phyloP scores from a whole-genome alignment of 495 filamentous ascomycete genomes.

The Daldinia concentrica region DNA sequence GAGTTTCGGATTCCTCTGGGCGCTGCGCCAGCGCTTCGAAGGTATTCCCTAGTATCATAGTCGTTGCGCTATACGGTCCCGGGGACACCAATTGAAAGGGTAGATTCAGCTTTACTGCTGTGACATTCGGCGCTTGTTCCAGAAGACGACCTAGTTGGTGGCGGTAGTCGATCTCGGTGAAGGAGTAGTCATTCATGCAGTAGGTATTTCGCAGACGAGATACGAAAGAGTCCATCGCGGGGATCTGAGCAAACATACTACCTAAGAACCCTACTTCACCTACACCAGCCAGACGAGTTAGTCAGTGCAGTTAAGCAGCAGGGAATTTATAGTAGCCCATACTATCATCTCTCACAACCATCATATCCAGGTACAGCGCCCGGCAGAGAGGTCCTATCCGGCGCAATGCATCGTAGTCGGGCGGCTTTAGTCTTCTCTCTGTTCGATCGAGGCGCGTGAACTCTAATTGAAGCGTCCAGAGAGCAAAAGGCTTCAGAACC shows the following conservation, averaged over 20 bases:
- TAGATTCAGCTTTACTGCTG: slow-evolving; percentile 33
- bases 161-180: slow-evolving; percentile 42
- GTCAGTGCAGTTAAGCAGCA: not conserved
- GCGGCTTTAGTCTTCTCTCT: slow-evolving; percentile 11
- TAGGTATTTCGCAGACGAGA: slow-evolving; percentile 23
- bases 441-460: slow-evolving; percentile 40
- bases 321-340: not conserved
- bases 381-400: slow-evolving; percentile 33
- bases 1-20: slow-evolving; percentile 27
- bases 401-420: slow-evolving; percentile 29
- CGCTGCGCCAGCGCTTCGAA: slow-evolving; percentile 38
- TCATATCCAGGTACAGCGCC: slow-evolving; percentile 43
- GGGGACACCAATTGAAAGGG: slow-evolving; percentile 37
- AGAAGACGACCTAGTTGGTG: slow-evolving; percentile 31
- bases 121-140: slow-evolving; percentile 30
- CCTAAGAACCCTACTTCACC: slow-evolving; percentile 33
- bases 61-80: slow-evolving; percentile 32
- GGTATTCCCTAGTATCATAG: slow-evolving; percentile 44
- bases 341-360: slow-evolving; percentile 46
- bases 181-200: slow-evolving; percentile 42
- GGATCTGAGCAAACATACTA: slow-evolving; percentile 28
- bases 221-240: slow-evolving; percentile 26
- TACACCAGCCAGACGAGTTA: slow-evolving; percentile 12
- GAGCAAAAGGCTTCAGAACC: slow-evolving; percentile 37
- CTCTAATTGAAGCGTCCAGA: slow-evolving; percentile 41